Conservation (phyloP, 2,329 filamentous ascomycete genomes). For the Aspergillus tamarii region DNA sequence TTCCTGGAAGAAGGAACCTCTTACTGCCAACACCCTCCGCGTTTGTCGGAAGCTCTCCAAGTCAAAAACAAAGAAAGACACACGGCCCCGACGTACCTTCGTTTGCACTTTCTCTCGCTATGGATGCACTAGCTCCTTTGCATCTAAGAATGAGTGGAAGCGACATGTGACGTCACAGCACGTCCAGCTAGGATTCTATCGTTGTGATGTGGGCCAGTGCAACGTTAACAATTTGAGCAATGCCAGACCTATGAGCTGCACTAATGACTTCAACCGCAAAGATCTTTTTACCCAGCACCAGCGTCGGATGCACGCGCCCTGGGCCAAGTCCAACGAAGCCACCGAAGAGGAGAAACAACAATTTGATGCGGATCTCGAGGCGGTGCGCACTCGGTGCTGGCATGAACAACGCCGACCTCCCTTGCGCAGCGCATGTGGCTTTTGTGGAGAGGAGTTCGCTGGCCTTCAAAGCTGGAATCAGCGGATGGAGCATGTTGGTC, state of each 20-base stretch:
- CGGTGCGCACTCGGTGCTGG: slow-evolving; percentile 63
- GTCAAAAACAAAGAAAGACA: slow-evolving; percentile 10
- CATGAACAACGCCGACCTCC: slow-evolving; percentile 66
- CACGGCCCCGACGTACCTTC: slow-evolving; percentile 49
- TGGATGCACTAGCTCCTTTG: slow-evolving; percentile 73
- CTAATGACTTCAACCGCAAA: slow-evolving; percentile 83
- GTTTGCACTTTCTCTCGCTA: slow-evolving; percentile 78
- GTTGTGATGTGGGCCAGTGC: slow-evolving; percentile 70
- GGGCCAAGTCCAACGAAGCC: slow-evolving; percentile 53
- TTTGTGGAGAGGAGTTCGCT: slow-evolving; percentile 53
- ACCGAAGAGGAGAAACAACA: slow-evolving; percentile 35
- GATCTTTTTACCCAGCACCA: slow-evolving; percentile 90
- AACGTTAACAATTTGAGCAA: slow-evolving; percentile 25
- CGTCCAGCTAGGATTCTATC: slow-evolving; percentile 72
- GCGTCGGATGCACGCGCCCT: slow-evolving; percentile 76
- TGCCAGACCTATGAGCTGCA: not conserved
- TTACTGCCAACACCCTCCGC: not conserved
- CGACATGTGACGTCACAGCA: slow-evolving; percentile 83
- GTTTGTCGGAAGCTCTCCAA: slow-evolving; percentile 2
- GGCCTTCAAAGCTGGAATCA: not conserved
- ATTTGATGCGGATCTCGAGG: slow-evolving; percentile 58
- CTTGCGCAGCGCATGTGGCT: slow-evolving; percentile 59
- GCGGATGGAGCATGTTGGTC: slow-evolving; percentile 8
- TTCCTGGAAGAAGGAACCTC: not conserved
- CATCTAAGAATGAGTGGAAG: slow-evolving; percentile 94